Percentiles rank a stretch among this genome's conserved stretches.
Evolutionary conservation across 2,329 filamentous ascomycete genomes (phyloP).

Genomic region (Colletotrichum nymphaeae): DNA sequence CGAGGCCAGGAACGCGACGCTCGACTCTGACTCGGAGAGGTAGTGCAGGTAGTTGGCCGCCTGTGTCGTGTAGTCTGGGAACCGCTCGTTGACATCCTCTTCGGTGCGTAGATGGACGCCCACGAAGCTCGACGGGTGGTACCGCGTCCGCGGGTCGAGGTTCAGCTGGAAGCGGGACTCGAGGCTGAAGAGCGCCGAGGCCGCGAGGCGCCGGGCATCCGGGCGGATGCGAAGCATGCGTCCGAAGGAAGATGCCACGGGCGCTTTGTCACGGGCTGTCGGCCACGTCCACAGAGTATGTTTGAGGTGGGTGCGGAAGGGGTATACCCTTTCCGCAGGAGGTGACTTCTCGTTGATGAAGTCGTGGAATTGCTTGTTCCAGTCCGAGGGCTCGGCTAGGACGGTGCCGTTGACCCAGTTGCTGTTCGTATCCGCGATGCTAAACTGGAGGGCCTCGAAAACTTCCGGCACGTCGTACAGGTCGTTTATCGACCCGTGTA

Average conservation of each 20-base stretch:
- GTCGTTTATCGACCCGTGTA: constrained; percentile 48
- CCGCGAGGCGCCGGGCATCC: constrained; percentile 48
- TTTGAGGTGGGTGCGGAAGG: constrained; percentile 47
- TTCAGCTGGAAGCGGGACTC: constrained; percentile 40
- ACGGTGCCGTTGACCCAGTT: constrained; percentile 40
- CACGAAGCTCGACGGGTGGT: constrained; percentile 42
- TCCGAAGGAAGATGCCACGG: constrained; percentile 50
- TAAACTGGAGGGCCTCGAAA: constrained; percentile 40
- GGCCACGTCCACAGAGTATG: constrained; percentile 46
- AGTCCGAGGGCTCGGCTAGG: constrained; percentile 38
- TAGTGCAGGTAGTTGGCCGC: constrained; percentile 45
- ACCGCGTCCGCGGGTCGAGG: constrained; percentile 41
- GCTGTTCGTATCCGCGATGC: constrained; percentile 38
- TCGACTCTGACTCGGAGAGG: constrained; percentile 41
- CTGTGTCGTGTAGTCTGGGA: constrained; percentile 47
- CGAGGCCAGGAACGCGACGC: constrained; percentile 55
- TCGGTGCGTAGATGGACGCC: constrained; percentile 51
- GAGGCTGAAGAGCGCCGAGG: constrained; percentile 47
- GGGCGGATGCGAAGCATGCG: constrained; percentile 49
- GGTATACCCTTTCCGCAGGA: constrained; percentile 42
- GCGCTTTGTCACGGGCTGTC: constrained; percentile 42
- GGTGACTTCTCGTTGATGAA: constrained; percentile 43
- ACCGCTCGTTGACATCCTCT: constrained; percentile 41
- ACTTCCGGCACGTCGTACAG: constrained; percentile 47
- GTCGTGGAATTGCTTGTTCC: constrained; percentile 39